These are phyloP conservation scores for Candida namnaoensis DNA, from an alignment of 805 yeast species.

Conservation along the genomic window DNA sequence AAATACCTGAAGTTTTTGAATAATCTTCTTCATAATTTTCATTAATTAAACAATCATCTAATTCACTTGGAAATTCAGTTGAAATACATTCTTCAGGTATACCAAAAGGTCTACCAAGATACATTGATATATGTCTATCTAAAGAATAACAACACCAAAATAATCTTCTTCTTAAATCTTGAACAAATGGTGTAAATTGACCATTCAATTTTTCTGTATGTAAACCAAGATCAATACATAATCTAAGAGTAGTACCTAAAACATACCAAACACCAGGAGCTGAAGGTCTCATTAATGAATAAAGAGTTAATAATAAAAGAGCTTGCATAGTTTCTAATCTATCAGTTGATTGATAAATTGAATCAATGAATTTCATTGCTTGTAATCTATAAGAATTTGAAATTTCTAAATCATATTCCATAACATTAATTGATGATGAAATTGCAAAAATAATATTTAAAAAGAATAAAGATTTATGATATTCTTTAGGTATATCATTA, in stretches of 20 bases:
- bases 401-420: conserved; percentile 54
- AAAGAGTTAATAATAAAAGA: conserved; percentile 54
- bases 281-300: conserved; percentile 82
- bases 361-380: conserved; percentile 50
- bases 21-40: conserved; percentile 28
- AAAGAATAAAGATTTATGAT: conserved; percentile 54
- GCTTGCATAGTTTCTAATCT: conserved; percentile 70
- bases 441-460: conserved; percentile 74
- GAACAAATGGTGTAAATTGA: conserved; percentile 40
- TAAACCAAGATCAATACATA: conserved; percentile 77
- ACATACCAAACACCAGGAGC: conserved; percentile 92
- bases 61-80: conserved; percentile 60
- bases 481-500: conserved; percentile 36
- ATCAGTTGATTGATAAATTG: conserved; percentile 48
- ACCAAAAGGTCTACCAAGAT: conserved; percentile 82
- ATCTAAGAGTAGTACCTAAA: conserved; percentile 68
- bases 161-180: conserved; percentile 65
- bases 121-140: conserved; percentile 81
- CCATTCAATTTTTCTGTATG: conserved; percentile 52
- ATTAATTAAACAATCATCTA: conserved; percentile 64
- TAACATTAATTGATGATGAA: conserved; percentile 64
- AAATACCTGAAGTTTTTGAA: conserved; percentile 19
- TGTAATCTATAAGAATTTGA: conserved; percentile 66
- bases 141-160: conserved; percentile 89
- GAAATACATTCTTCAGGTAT: conserved; percentile 75